These are phyloP conservation scores for Cercophora sp. DNA, from an alignment of 495 filamentous ascomycete genomes.

Conservation along the genomic window DNA sequence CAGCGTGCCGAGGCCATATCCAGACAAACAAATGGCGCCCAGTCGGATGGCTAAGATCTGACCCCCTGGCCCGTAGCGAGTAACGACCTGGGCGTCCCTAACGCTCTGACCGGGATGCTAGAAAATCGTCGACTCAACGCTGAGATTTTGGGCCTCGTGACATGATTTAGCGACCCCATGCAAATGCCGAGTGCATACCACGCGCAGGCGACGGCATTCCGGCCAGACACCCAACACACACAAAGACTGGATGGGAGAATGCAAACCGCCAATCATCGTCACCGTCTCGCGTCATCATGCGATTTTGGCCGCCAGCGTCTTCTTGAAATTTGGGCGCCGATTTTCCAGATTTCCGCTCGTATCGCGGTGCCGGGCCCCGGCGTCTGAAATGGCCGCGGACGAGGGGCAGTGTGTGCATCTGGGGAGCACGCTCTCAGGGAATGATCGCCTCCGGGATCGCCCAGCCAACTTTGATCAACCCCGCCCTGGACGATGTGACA, in stretches of 20 bases:
- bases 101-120: slow-evolving; percentile 12
- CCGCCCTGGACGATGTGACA: too few relatives aligned
- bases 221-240: not conserved
- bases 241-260: not conserved
- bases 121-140: too few relatives aligned
- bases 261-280: not conserved
- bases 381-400: not conserved
- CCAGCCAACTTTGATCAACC: too few relatives aligned
- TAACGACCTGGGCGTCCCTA: slow-evolving; percentile 13
- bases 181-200: slow-evolving; percentile 13
- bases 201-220: slow-evolving; percentile 6
- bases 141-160: slow-evolving; percentile 28
- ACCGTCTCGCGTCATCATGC: not conserved
- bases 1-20: slow-evolving; percentile 21
- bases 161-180: slow-evolving; percentile 9
- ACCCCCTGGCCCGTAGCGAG: slow-evolving; percentile 7
- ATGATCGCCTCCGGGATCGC: too few relatives aligned
- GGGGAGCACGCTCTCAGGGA: too few relatives aligned
- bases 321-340: too few relatives aligned
- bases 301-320: slow-evolving; percentile 3
- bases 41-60: not conserved
- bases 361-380: not conserved
- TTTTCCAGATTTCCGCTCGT: slow-evolving; percentile 4
- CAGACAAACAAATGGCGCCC: not conserved
- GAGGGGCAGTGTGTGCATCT: too few relatives aligned